Conservation (phyloP, 805 yeast species). For the Wickerhamiella cacticola region DNA sequence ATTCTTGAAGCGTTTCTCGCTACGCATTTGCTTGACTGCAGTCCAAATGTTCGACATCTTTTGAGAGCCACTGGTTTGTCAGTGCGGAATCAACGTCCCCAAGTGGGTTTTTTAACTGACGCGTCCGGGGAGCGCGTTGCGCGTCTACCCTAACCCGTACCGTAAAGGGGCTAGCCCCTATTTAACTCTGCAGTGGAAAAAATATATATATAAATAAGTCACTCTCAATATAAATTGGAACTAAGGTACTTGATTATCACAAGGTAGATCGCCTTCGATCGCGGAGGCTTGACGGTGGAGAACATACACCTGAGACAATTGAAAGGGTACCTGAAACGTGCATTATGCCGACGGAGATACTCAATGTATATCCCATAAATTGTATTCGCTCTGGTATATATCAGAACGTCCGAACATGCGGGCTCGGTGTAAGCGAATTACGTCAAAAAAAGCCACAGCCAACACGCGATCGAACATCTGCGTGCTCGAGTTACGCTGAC, state of each 20-base stretch:
- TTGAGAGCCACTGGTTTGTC: not conserved
- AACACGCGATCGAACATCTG: not conserved
- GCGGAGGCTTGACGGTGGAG: not conserved
- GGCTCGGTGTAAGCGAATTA: not conserved
- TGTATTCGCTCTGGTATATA: no score
- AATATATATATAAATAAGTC: not conserved
- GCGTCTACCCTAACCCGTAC: conserved; percentile 5
- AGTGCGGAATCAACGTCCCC: not conserved
- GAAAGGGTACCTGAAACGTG: not conserved
- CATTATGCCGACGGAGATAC: not conserved
- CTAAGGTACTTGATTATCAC: not conserved
- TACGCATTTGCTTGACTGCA: conserved; percentile 13
- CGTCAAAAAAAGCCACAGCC: not conserved
- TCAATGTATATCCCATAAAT: no score
- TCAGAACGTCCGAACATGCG: no score
- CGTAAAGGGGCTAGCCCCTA: not conserved
- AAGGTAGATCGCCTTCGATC: not conserved
- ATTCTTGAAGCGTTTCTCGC: conserved; percentile 12
- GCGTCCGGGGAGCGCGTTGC: conserved; percentile 1
- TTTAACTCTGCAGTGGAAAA: not conserved
- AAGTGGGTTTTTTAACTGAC: not conserved
- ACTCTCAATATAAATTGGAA: not conserved
- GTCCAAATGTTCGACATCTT: conserved; percentile 10
- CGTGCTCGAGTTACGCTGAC: not conserved
- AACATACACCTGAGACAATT: not conserved